These are phyloP conservation scores for Chrysosporium queenslandicum DNA, from an alignment of 2,329 filamentous ascomycete genomes.

Conservation along the genomic window DNA sequence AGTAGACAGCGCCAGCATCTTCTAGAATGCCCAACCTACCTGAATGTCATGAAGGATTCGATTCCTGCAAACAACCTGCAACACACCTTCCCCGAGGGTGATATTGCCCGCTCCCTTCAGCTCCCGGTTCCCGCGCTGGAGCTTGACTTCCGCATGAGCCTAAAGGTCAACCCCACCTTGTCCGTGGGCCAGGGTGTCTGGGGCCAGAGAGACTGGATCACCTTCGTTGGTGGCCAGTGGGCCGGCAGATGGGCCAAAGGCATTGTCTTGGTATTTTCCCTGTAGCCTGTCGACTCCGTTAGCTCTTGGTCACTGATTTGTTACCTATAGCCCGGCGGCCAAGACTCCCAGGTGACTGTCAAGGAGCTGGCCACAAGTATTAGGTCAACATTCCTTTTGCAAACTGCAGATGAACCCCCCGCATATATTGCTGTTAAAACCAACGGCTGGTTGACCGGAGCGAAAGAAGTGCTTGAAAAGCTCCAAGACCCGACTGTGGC, in stretches of 20 bases:
- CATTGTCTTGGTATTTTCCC: constrained; percentile 39
- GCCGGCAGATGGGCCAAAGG: constrained; percentile 45
- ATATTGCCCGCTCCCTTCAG: constrained; percentile 40
- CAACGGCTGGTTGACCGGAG: constrained; percentile 41
- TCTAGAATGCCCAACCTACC: constrained; percentile 41
- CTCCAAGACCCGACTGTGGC: constrained; percentile 36
- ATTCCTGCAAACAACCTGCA: constrained; percentile 44
- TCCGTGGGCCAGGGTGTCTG: constrained; percentile 39
- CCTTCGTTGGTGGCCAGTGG: constrained; percentile 44
- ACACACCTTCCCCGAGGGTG: constrained; percentile 42
- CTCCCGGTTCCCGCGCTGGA: constrained; percentile 41
- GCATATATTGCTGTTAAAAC: constrained; percentile 41
- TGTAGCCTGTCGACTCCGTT: not conserved
- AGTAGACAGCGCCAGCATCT: constrained; percentile 42
- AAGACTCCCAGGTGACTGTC: constrained; percentile 42
- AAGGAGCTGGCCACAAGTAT: constrained; percentile 40
- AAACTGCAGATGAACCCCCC: constrained; percentile 43
- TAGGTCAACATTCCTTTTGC: constrained; percentile 39
- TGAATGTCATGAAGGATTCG: constrained; percentile 44
- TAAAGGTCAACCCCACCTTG: constrained; percentile 44
- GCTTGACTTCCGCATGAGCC: constrained; percentile 45
- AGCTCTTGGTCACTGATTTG: not conserved
- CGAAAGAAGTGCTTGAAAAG: constrained; percentile 42
- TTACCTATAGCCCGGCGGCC: constrained; percentile 37
- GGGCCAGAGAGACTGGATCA: constrained; percentile 45